Percentiles rank a stretch among this genome's conserved stretches.
These are phyloP conservation scores for Crucihimalaya himalaica DNA, from an alignment of 345 rosid genomes.

Conservation along the genomic window DNA sequence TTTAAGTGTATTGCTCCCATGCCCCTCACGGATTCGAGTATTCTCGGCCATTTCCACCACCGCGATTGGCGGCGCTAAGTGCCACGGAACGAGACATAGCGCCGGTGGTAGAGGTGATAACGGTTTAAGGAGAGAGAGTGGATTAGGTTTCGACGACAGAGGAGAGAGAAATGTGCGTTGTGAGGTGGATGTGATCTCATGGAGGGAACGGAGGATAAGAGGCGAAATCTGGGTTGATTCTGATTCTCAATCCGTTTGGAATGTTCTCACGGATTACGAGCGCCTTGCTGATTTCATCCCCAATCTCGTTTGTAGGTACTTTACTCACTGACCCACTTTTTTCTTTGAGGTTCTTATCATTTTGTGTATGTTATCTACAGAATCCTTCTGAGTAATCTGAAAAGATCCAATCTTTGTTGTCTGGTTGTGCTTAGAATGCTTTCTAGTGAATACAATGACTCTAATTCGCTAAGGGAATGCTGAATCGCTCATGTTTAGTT, in stretches of 20 bases:
- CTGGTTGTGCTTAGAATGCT: background rate
- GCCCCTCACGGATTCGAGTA: conserved; percentile 21
- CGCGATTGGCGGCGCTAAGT: conserved; percentile 28
- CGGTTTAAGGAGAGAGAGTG: conserved; percentile 24
- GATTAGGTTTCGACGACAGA: conserved; percentile 39
- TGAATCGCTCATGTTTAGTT: background rate
- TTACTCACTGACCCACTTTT: background rate
- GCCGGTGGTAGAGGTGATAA: conserved; percentile 25
- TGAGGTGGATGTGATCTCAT: conserved; percentile 81
- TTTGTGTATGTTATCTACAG: background rate
- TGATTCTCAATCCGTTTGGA: conserved; percentile 75
- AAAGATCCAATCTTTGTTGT: background rate
- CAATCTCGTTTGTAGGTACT: conserved; percentile 79
- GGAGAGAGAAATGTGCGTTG: conserved; percentile 64
- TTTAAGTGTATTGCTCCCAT: conserved; percentile 25
- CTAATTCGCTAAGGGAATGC: background rate
- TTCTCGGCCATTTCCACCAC: conserved; percentile 22
- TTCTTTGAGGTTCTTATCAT: background rate
- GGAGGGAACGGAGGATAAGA: conserved; percentile 86
- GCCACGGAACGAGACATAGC: conserved; percentile 18
- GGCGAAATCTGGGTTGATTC: conserved; percentile 66
- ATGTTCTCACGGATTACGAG: conserved; percentile 88
- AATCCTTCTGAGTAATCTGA: background rate
- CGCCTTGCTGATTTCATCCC: conserved; percentile 93
- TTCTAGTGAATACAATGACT: background rate